phyloP scores from a whole-genome alignment of 345 rosid species.

The Sonneratia alba region DNA sequence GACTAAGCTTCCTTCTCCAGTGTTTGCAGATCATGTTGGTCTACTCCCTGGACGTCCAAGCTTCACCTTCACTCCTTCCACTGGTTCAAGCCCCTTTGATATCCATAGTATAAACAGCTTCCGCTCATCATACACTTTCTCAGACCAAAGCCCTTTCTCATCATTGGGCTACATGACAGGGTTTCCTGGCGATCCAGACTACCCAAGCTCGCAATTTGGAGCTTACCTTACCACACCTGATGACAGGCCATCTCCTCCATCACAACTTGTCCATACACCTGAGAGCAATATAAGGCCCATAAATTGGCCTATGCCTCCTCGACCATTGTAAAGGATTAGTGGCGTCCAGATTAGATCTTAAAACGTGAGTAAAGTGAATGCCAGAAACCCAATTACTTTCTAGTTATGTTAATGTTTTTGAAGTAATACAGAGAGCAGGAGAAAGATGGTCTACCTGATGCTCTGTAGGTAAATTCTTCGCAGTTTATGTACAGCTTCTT shows the following conservation, averaged over 20 bases:
- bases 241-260: conserved; percentile 4
- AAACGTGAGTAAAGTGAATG: neutral
- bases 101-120: neutral
- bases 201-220: conserved; percentile 1
- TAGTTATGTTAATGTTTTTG: neutral
- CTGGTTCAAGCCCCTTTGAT: conserved; percentile 2
- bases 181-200: conserved; percentile 6
- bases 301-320: conserved; percentile 3
- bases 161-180: neutral
- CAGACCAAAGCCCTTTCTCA: conserved; percentile 8
- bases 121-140: conserved; percentile 4
- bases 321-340: neutral
- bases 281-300: conserved; percentile 8
- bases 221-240: conserved; percentile 4
- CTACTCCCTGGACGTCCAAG: conserved; percentile 5
- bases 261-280: conserved; percentile 9
- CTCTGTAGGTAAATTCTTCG: neutral
- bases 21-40: neutral
- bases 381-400: neutral
- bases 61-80: conserved; percentile 5
- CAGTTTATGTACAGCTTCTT: neutral
- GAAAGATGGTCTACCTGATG: neutral
- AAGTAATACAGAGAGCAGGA: neutral
- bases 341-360: neutral
- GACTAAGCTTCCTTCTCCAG: conserved; percentile 6